Conservation (phyloP, 305 asterid genomes). For the Solanum chacoense region DNA sequence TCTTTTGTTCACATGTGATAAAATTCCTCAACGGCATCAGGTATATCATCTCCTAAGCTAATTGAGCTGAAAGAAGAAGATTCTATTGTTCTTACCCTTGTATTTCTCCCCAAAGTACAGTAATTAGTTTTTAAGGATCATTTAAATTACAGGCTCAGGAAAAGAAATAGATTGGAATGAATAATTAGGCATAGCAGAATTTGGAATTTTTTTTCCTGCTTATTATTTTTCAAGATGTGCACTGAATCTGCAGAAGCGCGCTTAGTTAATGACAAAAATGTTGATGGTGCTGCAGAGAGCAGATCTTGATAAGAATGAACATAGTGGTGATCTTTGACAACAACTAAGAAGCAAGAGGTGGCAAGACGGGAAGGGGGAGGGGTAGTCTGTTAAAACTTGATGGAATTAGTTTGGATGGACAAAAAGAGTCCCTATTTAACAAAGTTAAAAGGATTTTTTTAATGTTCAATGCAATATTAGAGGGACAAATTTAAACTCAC, state of each 20-base stretch:
- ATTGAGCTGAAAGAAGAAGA: constrained; percentile 16
- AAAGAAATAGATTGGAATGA: neutral
- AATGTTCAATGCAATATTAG: neutral
- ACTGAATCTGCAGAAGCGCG: neutral
- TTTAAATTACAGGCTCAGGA: neutral
- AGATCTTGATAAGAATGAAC: neutral
- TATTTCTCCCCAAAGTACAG: neutral
- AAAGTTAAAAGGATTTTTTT: neutral
- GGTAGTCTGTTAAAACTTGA: neutral
- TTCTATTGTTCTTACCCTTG: neutral
- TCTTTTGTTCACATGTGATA: constrained; percentile 24
- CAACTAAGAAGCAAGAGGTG: neutral
- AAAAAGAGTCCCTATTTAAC: neutral
- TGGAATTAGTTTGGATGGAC: neutral
- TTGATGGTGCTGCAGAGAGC: neutral
- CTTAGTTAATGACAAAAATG: neutral
- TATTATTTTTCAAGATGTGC: neutral
- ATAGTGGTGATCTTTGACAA: neutral
- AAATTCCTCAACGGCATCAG: constrained; percentile 51
- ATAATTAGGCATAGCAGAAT: constrained; percentile 19
- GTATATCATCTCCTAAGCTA: constrained; percentile 32
- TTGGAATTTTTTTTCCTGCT: neutral
- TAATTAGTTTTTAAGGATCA: neutral
- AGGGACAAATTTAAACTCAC: neutral
- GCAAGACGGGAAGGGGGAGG: neutral